phyloP scores from a whole-genome alignment of 192 early-diverging fungal genomes.

The Coemansia sp. region DNA sequence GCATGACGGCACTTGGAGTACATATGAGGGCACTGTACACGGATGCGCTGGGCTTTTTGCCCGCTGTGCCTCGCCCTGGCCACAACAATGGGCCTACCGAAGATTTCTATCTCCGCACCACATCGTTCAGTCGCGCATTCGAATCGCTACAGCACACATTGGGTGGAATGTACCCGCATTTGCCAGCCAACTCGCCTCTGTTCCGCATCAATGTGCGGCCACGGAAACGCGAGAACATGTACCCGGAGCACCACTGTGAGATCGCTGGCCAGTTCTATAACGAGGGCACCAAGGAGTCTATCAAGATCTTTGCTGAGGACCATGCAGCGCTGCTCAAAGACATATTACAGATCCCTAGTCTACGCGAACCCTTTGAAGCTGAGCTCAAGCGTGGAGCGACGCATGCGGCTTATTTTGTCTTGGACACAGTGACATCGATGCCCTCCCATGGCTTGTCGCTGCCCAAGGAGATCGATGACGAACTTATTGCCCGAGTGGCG shows the following conservation, averaged over 20 bases:
- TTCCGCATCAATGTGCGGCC: constrained; percentile 40
- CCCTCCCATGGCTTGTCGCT: constrained; percentile 33
- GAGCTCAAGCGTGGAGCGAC: constrained; percentile 1
- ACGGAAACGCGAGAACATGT: constrained; percentile 29
- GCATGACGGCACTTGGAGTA: constrained; percentile 51
- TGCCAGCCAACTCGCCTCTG: neutral
- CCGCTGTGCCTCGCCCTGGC: constrained; percentile 8
- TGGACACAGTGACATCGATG: constrained; percentile 27
- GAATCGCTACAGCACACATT: constrained; percentile 66
- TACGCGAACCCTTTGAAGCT: constrained; percentile 14
- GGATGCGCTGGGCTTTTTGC: constrained; percentile 50
- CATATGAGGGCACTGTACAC: constrained; percentile 59
- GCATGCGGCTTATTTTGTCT: constrained; percentile 11
- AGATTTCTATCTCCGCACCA: constrained; percentile 58
- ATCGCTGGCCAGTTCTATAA: constrained; percentile 17
- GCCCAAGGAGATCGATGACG: constrained; percentile 30
- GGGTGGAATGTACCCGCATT: constrained; percentile 59
- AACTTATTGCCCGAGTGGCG: constrained; percentile 25
- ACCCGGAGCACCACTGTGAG: constrained; percentile 26
- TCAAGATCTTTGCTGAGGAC: constrained; percentile 12
- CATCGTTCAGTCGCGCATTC: constrained; percentile 62
- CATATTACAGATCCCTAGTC: constrained; percentile 20
- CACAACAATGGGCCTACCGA: constrained; percentile 5
- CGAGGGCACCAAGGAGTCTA: constrained; percentile 10
- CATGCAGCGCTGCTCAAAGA: constrained; percentile 22